A percentile compares a stretch with the other conserved stretches of the same genome.
Evolutionary conservation across 2,329 filamentous ascomycete species (phyloP).

Genomic region (Talaromyces piceae): DNA sequence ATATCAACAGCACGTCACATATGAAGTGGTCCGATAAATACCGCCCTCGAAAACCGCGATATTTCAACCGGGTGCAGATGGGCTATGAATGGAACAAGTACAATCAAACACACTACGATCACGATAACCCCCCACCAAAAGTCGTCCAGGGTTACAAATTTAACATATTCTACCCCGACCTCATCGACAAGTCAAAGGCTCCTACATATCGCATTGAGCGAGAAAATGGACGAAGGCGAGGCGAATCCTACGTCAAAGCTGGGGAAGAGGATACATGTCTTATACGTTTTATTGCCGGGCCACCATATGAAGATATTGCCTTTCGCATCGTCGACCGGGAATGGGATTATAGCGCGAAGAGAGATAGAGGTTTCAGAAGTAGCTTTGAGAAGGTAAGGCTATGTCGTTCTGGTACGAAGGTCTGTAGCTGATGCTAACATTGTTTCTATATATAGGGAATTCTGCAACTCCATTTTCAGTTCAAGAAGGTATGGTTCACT

Average conservation of each 20-base stretch:
- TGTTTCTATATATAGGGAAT: conserved; percentile 59
- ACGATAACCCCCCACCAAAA: conserved; percentile 94
- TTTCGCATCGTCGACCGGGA: conserved; percentile 97
- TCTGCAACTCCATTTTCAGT: conserved; percentile 93
- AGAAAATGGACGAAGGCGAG: conserved; percentile 79
- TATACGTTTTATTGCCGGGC: conserved; percentile 89
- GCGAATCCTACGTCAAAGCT: conserved; percentile 85
- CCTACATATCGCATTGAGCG: conserved; percentile 95
- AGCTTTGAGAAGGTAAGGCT: conserved; percentile 90
- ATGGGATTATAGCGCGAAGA: conserved; percentile 97
- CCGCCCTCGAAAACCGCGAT: conserved; percentile 82
- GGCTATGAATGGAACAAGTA: conserved; percentile 99
- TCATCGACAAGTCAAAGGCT: conserved; percentile 89
- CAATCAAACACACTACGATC: conserved; percentile 98
- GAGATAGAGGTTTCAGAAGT: conserved; percentile 88
- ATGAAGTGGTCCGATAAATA: conserved; percentile 80
- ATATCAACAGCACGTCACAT: conserved; percentile 56
- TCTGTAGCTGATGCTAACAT: conserved; percentile 8
- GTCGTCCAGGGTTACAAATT: conserved; percentile 99
- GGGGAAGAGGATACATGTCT: conserved; percentile 96
- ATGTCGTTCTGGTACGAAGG: not conserved
- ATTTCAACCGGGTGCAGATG: conserved; percentile 98
- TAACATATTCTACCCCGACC: conserved; percentile 97
- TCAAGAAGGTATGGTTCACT: conserved; percentile 71
- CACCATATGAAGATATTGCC: conserved; percentile 93